Base-by-base conservation (phyloP, 2,329 filamentous ascomycete species). In the Cladophialophora chaetospira region DNA sequence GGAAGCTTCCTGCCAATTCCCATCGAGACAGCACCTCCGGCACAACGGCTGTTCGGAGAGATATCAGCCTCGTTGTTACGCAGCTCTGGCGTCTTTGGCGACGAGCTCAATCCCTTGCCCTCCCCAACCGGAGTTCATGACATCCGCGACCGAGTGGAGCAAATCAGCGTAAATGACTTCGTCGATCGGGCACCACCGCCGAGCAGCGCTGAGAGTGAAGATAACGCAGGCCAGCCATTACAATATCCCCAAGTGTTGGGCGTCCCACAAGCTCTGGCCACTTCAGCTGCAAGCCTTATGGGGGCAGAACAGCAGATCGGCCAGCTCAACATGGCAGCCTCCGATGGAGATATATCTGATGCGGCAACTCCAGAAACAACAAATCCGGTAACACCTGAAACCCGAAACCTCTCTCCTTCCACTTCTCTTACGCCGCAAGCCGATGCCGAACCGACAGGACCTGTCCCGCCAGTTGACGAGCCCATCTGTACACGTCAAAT, bases 31-130 rank as follows among this genome's bases (percentile, higher is more conserved):
- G 65, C 68, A 26, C 58, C 63, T 29, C 65, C 70, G 44, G 65
- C 69, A n/a, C 64, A 71, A 57, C 47, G 55, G n/a, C 72, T 87
- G 4, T 87, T 86, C 66, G 84, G 84, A 10, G 84, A 87, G 67
- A 82, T 87, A 60, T 79, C 79, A 9, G 71, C 76, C 25, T 83
- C 82, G 17, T 79, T 79, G 9, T 65, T 86, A 11, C 72, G 75
- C 47, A 82, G 77, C 65, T 83, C 82, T 13, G 77, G 76, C 10
- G 69, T 77, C 17, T 68, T 83, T 19, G 75, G 66, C 23, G 64
- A 70, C 10, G 54, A 31, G 13, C 47, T 61, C 23, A 43, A 35
- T 3, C 49, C 58, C 3, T 28, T 40, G 15, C 36, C 53, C 19
- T 36, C 49, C 25, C 23, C 47, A 9, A 43, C 35, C 10, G 55